Evolutionary conservation across 1,284 basidiomycete genomes (phyloP), one percentile per base, ranked within the genome.

Genomic region (Ustilago sp.): DNA sequence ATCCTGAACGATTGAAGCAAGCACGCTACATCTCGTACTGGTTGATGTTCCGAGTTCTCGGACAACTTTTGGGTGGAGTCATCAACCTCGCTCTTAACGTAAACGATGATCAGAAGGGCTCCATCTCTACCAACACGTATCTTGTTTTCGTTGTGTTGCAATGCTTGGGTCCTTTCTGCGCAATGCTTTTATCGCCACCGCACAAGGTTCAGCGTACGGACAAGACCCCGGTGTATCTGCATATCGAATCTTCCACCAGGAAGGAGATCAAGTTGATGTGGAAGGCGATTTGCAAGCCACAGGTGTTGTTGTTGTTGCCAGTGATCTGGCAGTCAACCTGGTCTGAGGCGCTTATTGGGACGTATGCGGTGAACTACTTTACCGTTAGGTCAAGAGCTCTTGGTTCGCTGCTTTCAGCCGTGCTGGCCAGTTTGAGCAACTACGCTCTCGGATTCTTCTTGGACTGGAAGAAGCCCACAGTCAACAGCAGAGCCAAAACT

Each of bases 101-200:
- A 31, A 53, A 84, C 4, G 68, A 79, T 38, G 51, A 60, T 11
- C 58, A 63, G 13, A 76, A 79, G 3, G 87, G 87, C 1, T 81
- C 79, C 6, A 78, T 88, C 47, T 73, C 67, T 17, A 79, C 74
- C 34, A 80, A 84, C 39, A 87, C 87, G 1, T 87, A 86, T 66
- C 69, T 87, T 59, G 84, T 87, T 32, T 87, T 88, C 62, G 86
- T 88, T 39, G 84, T 80, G 0, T 77, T 88, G n/a, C 85, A 86
- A 54, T 77, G 76, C 34, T 12, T 86, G 13, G 85, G 80, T 1
- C 87, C 86, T 0, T 69, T 87, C 43, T 68, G 80, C 4, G 84
- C 84, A 0, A 55, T 86, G 50, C 71, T 87, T 3, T 78, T 87
- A 11, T 74, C 62, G 32, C 70, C 74, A 64, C 87, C 87, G 4